phyloP scores from a whole-genome alignment of 2,329 filamentous ascomycete species.

The Exophiala lecanii-corni region DNA sequence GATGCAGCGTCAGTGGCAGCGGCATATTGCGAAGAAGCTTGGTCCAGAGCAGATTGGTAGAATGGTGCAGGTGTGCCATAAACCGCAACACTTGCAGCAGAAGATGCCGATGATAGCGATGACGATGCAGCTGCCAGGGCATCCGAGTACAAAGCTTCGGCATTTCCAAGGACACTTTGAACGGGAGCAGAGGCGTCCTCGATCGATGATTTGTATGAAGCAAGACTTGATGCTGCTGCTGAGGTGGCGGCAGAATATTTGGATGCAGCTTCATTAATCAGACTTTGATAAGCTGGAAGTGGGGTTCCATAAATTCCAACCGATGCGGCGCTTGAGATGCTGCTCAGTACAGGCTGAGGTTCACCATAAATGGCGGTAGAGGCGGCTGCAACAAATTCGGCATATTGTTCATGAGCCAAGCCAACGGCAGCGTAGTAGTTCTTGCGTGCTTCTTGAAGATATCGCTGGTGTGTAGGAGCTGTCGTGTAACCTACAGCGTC shows the following conservation, averaged over 20 bases:
- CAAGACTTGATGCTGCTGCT: conserved; percentile 49
- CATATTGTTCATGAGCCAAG: conserved; percentile 72
- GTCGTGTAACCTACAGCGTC: conserved; percentile 61
- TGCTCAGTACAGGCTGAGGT: conserved; percentile 53
- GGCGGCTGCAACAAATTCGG: conserved; percentile 67
- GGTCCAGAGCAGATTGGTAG: conserved; percentile 34
- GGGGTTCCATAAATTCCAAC: conserved; percentile 51
- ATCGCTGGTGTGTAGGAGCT: conserved; percentile 50
- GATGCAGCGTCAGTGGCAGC: conserved; percentile 37
- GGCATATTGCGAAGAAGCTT: conserved; percentile 35
- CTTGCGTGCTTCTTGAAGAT: conserved; percentile 58
- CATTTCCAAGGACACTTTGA: conserved; percentile 38
- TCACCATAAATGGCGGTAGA: conserved; percentile 65
- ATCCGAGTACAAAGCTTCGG: conserved; percentile 41
- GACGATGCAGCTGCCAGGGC: conserved; percentile 43
- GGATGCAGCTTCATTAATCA: conserved; percentile 33
- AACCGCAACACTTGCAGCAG: conserved; percentile 26
- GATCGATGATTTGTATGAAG: conserved; percentile 55
- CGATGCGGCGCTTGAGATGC: conserved; percentile 45
- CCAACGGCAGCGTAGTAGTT: conserved; percentile 76
- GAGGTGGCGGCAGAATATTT: conserved; percentile 63
- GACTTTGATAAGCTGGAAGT: conserved; percentile 40
- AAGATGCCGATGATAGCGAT: conserved; percentile 36
- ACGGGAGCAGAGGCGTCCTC: conserved; percentile 27
- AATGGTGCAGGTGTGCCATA: conserved; percentile 31